A percentile compares a stretch with the other conserved stretches of the same genome.
These are phyloP conservation scores for Leucocoprinus gongylophorus DNA, from an alignment of 1,284 basidiomycete species.

Conservation along the genomic window DNA sequence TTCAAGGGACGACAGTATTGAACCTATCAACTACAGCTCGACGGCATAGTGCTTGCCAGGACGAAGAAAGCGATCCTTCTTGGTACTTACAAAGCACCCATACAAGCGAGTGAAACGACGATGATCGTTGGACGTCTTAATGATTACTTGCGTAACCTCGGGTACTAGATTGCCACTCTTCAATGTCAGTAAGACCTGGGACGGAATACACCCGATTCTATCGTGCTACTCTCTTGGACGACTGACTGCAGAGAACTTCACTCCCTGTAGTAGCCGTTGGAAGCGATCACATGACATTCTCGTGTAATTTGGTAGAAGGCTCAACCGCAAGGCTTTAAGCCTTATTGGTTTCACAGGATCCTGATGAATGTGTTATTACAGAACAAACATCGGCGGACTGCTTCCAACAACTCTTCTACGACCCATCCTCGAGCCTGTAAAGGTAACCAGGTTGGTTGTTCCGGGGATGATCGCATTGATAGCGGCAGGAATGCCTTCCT, in stretches of 20 bases:
- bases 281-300: no score
- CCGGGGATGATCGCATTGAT: conserved; percentile 24
- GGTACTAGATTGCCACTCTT: conserved; percentile 37
- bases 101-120: conserved; percentile 69
- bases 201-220: background rate
- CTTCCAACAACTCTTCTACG: conserved; percentile 56
- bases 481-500: conserved; percentile 61
- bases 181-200: background rate
- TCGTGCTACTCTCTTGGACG: no score
- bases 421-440: conserved; percentile 51
- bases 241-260: no score
- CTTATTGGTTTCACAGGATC: background rate
- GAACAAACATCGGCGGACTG: conserved; percentile 56
- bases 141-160: conserved; percentile 70
- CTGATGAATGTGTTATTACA: conserved; percentile 64
- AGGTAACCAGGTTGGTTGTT: conserved; percentile 33
- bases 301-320: no score
- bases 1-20: background rate
- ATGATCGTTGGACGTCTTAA: conserved; percentile 69
- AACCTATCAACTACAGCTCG: conserved; percentile 42
- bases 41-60: conserved; percentile 80
- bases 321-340: no score
- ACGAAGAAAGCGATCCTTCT: conserved; percentile 88
- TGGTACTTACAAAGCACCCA: conserved; percentile 67
- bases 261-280: no score